Percentiles rank a stretch among this genome's conserved stretches.
phyloP scores from a whole-genome alignment of 106 monocot species.

The Allium fistulosum region DNA sequence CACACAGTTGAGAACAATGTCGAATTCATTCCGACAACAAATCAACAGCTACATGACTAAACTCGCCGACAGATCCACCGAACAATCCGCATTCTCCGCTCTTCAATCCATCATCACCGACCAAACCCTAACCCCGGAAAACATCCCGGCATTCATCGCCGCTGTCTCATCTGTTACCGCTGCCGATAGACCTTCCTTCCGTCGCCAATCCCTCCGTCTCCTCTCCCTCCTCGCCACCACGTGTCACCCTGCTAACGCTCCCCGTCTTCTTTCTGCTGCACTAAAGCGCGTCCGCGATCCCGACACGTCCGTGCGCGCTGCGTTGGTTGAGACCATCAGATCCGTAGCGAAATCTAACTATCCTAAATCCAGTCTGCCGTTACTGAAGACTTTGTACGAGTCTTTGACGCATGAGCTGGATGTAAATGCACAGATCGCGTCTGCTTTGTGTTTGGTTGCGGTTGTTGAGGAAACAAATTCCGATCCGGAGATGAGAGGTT shows the following conservation, averaged over 20 bases:
- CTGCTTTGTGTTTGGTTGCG: constrained; percentile 46
- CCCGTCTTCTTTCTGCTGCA: constrained; percentile 71
- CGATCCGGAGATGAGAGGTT: neutral
- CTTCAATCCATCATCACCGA: constrained; percentile 48
- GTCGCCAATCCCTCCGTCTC: constrained; percentile 71
- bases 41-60: constrained; percentile 63
- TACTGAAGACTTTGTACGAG: constrained; percentile 60
- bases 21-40: constrained; percentile 13
- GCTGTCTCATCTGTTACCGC: constrained; percentile 65
- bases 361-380: neutral
- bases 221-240: constrained; percentile 43
- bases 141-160: constrained; percentile 53
- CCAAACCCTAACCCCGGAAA: constrained; percentile 38
- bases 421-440: constrained; percentile 46
- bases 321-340: constrained; percentile 65
- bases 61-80: constrained; percentile 90
- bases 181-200: constrained; percentile 73
- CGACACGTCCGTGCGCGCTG: constrained; percentile 81
- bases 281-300: constrained; percentile 84
- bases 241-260: constrained; percentile 31
- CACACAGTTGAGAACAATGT: too few species aligned
- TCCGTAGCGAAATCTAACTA: constrained; percentile 37
- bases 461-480: neutral
- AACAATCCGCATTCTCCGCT: constrained; percentile 66
- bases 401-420: constrained; percentile 82